Evolutionary conservation across 2,329 filamentous ascomycete species (phyloP).

Genomic region (Cladosporium sp.): DNA sequence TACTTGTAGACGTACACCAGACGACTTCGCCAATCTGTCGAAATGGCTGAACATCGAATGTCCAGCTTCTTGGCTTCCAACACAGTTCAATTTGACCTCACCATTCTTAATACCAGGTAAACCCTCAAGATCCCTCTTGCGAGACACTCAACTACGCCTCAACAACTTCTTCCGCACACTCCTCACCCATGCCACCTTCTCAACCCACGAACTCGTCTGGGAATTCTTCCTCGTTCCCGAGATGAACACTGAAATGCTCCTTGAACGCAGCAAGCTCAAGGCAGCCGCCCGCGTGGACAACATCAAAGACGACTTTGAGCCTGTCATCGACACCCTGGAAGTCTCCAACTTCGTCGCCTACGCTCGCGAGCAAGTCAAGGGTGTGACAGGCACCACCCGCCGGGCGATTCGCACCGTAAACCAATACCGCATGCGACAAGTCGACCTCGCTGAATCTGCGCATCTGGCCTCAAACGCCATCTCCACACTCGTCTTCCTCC

Average conservation of each 20-base stretch:
- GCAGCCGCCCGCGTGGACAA: constrained; percentile 76
- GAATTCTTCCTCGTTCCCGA: constrained; percentile 98
- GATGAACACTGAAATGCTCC: constrained; percentile 83
- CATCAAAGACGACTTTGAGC: constrained; percentile 82
- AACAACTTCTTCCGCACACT: constrained; percentile 86
- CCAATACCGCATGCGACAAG: constrained; percentile 58
- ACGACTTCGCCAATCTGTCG: constrained; percentile 87
- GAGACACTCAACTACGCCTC: constrained; percentile 79
- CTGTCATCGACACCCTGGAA: constrained; percentile 67
- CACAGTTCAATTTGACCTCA: constrained; percentile 69
- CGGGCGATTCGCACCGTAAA: constrained; percentile 77
- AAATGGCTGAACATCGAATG: constrained; percentile 81
- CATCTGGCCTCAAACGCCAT: constrained; percentile 48
- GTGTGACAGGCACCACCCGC: constrained; percentile 76
- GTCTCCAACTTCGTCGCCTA: constrained; percentile 91
- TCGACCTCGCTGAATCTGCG: constrained; percentile 66
- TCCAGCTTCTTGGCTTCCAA: constrained; percentile 90
- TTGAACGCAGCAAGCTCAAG: constrained; percentile 80
- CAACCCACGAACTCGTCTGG: constrained; percentile 96
- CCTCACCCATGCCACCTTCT: constrained; percentile 83
- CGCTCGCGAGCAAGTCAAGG: constrained; percentile 81
- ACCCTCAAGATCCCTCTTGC: constrained; percentile 78
- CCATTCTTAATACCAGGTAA: constrained; percentile 92
- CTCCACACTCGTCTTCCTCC: constrained; percentile 61
- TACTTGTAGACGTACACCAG: constrained; percentile 79